Conservation (phyloP, 345 rosid species). For the Eutrema heterophyllum region DNA sequence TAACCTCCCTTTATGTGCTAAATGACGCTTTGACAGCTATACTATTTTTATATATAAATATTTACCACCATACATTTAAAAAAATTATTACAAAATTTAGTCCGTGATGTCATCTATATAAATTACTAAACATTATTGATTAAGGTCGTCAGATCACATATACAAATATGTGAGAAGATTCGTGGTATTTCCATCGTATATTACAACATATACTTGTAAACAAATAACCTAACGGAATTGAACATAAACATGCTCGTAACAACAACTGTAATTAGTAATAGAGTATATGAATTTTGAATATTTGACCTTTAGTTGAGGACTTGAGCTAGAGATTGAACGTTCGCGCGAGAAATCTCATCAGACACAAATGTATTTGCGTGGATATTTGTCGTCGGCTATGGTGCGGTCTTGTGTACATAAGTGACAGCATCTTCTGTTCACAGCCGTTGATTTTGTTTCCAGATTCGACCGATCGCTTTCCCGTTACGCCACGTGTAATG, state of each 20-base stretch:
- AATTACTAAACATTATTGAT: background rate
- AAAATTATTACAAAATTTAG: background rate
- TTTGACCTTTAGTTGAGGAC: background rate
- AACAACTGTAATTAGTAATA: background rate
- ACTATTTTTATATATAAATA: background rate
- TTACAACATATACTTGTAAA: background rate
- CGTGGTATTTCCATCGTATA: too few relatives aligned
- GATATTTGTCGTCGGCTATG: constrained; percentile 7
- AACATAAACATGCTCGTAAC: background rate
- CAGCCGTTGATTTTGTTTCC: constrained; percentile 3
- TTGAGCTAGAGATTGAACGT: background rate
- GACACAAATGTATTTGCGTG: background rate
- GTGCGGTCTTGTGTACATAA: constrained; percentile 1
- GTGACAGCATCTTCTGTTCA: background rate
- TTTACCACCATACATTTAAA: background rate
- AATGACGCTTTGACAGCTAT: constrained; percentile 22
- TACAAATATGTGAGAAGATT: background rate
- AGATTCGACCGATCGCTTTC: background rate
- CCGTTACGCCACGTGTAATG: background rate
- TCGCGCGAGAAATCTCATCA: background rate
- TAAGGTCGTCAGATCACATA: background rate
- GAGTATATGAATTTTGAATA: background rate
- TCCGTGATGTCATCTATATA: background rate
- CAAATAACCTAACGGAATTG: background rate
- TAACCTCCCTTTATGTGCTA: background rate